These are phyloP conservation scores for Ophiobolus disseminans DNA, from an alignment of 2,329 filamentous ascomycete species.

Conservation along the genomic window DNA sequence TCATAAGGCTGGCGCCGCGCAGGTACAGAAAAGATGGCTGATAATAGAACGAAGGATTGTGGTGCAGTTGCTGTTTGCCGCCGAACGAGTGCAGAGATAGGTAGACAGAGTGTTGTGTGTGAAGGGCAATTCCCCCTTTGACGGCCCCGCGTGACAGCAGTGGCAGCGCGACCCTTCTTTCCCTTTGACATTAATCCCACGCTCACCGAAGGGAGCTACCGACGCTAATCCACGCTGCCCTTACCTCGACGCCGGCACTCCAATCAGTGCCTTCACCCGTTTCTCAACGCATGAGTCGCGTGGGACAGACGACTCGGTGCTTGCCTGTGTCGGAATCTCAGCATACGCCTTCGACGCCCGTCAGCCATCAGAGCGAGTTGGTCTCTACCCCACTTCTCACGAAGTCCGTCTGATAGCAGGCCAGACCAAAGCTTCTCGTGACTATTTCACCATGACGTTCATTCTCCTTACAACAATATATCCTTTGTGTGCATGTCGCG, in stretches of 20 bases:
- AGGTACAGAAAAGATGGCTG: conserved; percentile 5
- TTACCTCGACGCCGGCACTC: neutral
- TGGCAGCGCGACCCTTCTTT: neutral
- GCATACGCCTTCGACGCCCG: neutral
- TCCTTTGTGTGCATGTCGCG: conserved; percentile 6
- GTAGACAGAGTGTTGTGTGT: conserved; percentile 1
- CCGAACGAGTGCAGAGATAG: neutral
- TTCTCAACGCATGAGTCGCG: neutral
- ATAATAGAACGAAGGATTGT: conserved; percentile 1
- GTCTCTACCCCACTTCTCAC: too few species aligned
- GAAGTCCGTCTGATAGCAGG: too few species aligned
- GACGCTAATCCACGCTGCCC: conserved; percentile 1
- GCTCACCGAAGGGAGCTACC: neutral
- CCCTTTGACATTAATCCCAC: neutral
- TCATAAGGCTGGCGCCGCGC: conserved; percentile 1
- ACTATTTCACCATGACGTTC: neutral
- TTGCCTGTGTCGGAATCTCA: neutral
- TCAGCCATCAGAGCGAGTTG: too few species aligned
- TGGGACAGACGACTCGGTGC: too few species aligned
- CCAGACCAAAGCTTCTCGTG: neutral
- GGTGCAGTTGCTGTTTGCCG: neutral
- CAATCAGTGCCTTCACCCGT: neutral
- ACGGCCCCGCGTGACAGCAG: neutral
- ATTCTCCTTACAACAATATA: neutral
- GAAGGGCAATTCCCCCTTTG: neutral